Base-by-base conservation (phyloP, 345 rosid species). In the Populus alba region DNA sequence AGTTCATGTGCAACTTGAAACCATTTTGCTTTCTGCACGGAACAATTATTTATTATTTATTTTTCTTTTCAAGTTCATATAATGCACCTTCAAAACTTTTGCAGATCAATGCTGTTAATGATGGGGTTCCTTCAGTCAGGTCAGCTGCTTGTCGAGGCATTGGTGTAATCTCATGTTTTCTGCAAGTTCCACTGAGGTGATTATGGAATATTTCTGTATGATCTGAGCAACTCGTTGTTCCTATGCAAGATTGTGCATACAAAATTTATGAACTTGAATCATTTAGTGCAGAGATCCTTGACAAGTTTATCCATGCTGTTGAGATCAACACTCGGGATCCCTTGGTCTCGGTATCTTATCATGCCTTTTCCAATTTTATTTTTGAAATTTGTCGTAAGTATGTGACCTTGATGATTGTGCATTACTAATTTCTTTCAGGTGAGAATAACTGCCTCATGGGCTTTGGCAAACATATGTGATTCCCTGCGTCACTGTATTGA, bases 101-200 rank as follows among this genome's bases (percentile, higher is more conserved):
- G 51, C 75, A 95, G 98, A 83, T 90, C 67, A 80, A 71, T 83
- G 91, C 96, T 78, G 97, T 96, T 73, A 76, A 85, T 81, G 98
- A 95, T 79, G 86, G 78, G 68, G 86, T 87, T 78, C 91, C 99
- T 79, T 85, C 92, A n/a, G 96, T 95, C 66, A 86, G 93, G 85
- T 91, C 96, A 79, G 98, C 98, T 82, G 92, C 97, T 82, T 95
- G 99, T 87, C 96, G 97, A 82, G 99, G 94, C 79, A 91, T 95
- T 81, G 98, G 99, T 67, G 98, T 95, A 63, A 77, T 91, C 71
- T 89, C 93, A 79, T 93, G 96, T 86, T 93, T 95, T 87, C 97
- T 81, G 37, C 89, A 87, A 82, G 81, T 87, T 77, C 85, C 87
- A 83, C 81, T 73, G 78, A 89, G 98, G 98, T 95, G 80, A 86